Percentiles rank a stretch among this genome's conserved stretches.
phyloP scores from a whole-genome alignment of 2,329 filamentous ascomycete genomes.

The Botrytis hyacinthi region DNA sequence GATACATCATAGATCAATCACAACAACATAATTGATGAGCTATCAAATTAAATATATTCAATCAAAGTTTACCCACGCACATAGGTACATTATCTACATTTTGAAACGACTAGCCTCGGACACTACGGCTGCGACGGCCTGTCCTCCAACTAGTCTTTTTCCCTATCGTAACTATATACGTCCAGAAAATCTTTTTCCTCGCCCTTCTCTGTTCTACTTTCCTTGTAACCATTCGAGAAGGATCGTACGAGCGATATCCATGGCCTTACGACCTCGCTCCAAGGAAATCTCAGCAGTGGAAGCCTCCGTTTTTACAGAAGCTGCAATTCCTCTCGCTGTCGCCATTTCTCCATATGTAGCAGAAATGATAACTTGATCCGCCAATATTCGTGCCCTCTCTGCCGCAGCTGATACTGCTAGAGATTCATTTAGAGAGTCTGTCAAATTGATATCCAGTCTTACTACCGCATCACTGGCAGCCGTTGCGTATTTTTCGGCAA shows the following conservation, averaged over 20 bases:
- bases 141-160: neutral
- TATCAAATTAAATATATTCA: too few species aligned
- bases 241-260: neutral
- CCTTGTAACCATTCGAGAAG: neutral
- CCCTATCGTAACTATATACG: neutral
- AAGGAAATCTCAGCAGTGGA: neutral
- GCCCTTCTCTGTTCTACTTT: neutral
- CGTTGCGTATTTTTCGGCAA: neutral
- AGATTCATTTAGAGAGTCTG: neutral
- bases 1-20: too few species aligned
- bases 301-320: neutral
- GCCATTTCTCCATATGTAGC: neutral
- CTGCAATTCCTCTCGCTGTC: neutral
- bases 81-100: too few species aligned
- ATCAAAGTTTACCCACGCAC: too few species aligned
- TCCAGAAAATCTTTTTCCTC: neutral
- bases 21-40: too few species aligned
- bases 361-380: neutral
- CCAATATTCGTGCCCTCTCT: neutral
- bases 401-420: neutral
- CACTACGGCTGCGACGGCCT: too few species aligned
- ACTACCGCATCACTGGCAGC: neutral
- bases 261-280: neutral
- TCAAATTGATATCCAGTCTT: neutral
- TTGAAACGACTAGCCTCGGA: too few species aligned